These are phyloP conservation scores for Phytopythium chamaehyphon DNA, from an alignment of 352 stramenopile genomes.

Conservation along the genomic window DNA sequence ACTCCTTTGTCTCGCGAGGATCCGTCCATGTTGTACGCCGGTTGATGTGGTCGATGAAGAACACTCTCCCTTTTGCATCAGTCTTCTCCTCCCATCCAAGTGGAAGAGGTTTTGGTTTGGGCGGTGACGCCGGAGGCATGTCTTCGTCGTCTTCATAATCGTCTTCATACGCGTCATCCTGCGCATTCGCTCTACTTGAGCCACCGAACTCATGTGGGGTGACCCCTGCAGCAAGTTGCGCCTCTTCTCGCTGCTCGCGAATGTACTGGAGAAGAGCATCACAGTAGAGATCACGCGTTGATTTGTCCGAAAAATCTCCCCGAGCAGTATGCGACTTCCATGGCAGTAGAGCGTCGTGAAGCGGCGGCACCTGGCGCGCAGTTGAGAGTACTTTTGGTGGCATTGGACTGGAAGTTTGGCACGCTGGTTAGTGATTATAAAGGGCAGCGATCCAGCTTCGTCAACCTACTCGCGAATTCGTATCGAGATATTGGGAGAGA, in stretches of 20 bases:
- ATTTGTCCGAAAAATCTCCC: slow-evolving; percentile 43
- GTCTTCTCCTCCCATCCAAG: slow-evolving; percentile 68
- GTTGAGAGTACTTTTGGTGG: slow-evolving; percentile 55
- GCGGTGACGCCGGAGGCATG: slow-evolving; percentile 1
- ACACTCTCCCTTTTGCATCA: slow-evolving; percentile 59
- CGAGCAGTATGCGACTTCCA: slow-evolving; percentile 29
- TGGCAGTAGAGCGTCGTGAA: slow-evolving; percentile 16
- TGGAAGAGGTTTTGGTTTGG: slow-evolving; percentile 27
- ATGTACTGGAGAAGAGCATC: slow-evolving; percentile 71
- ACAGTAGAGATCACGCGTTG: slow-evolving; percentile 59
- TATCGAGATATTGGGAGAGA: slow-evolving; percentile 50
- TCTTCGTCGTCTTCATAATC: slow-evolving; percentile 7
- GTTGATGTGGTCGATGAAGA: slow-evolving; percentile 79
- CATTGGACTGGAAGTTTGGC: slow-evolving; percentile 30
- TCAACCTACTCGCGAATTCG: slow-evolving; percentile 58
- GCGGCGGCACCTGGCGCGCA: slow-evolving; percentile 18
- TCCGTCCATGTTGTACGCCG: slow-evolving; percentile 69
- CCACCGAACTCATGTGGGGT: neutral
- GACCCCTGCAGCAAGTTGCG: neutral
- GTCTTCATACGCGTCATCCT: slow-evolving; percentile 3
- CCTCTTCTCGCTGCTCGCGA: slow-evolving; percentile 57
- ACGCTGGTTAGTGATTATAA: neutral
- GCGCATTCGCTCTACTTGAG: neutral
- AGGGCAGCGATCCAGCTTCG: neutral
- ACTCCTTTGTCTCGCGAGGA: slow-evolving; percentile 20